Evolutionary conservation across 2,329 filamentous ascomycete genomes (phyloP).

Genomic region (Tolypocladium tundrense): DNA sequence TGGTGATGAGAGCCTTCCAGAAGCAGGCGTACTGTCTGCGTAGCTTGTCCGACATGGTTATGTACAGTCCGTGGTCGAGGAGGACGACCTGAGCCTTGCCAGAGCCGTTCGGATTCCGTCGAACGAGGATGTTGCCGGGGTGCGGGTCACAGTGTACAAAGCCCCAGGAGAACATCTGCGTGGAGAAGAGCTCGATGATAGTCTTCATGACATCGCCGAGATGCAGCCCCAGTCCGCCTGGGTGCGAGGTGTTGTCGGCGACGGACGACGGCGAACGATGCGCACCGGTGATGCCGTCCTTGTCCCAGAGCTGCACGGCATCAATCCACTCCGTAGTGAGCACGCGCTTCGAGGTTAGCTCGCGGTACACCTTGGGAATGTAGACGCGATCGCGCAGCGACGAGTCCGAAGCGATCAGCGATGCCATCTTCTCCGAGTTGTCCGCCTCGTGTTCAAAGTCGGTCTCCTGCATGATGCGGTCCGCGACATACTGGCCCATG

Average conservation of each 20-base stretch:
- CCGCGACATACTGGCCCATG: conserved; percentile 55
- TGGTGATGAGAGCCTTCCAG: conserved; percentile 57
- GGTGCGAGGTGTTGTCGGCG: neutral
- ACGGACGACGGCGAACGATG: conserved; percentile 34
- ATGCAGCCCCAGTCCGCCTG: conserved; percentile 46
- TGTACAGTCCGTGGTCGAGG: conserved; percentile 61
- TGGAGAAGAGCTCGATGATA: conserved; percentile 58
- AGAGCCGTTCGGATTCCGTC: conserved; percentile 38
- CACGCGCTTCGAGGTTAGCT: conserved; percentile 47
- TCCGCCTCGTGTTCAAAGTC: conserved; percentile 57
- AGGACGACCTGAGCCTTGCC: conserved; percentile 45
- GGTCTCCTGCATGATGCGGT: conserved; percentile 54
- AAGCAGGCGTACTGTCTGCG: conserved; percentile 44
- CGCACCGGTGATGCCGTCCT: conserved; percentile 43
- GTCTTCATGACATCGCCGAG: conserved; percentile 57
- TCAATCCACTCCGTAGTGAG: conserved; percentile 67
- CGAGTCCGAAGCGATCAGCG: conserved; percentile 43
- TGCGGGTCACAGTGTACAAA: conserved; percentile 60
- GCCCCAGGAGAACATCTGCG: conserved; percentile 64
- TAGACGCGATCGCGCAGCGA: conserved; percentile 51
- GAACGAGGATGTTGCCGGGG: conserved; percentile 56
- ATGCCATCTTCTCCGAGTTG: conserved; percentile 52
- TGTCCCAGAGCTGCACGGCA: conserved; percentile 57
- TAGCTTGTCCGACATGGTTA: conserved; percentile 53
- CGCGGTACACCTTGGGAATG: conserved; percentile 53